Percentiles rank a stretch among this genome's conserved stretches.
These are phyloP conservation scores for Protomyces gravidus DNA, from an alignment of 1,139 yeast species.

Conservation along the genomic window DNA sequence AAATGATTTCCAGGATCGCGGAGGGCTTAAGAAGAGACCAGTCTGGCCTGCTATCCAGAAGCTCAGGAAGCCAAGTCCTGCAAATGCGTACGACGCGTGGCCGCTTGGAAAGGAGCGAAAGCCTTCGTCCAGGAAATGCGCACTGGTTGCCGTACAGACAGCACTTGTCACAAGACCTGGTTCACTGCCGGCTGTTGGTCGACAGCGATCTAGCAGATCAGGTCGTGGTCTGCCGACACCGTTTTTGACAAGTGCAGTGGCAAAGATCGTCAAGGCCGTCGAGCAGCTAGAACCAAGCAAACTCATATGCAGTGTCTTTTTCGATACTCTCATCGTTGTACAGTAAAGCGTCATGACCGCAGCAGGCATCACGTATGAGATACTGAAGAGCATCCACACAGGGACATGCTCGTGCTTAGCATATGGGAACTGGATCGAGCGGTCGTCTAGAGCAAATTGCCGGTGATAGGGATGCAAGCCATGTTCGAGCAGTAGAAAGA, in stretches of 20 bases:
- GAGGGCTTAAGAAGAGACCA: conserved; percentile 43
- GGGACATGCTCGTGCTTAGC: conserved; percentile 62
- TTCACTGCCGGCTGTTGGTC: conserved; percentile 43
- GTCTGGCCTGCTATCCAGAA: conserved; percentile 65
- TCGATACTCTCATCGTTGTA: conserved; percentile 38
- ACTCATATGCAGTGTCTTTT: conserved; percentile 49
- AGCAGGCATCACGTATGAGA: conserved; percentile 48
- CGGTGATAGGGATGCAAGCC: conserved; percentile 32
- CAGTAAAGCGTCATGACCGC: conserved; percentile 41
- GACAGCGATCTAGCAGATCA: conserved; percentile 69
- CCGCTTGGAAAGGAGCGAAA: conserved; percentile 71
- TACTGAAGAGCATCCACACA: conserved; percentile 41
- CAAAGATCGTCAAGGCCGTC: conserved; percentile 47
- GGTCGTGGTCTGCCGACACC: conserved; percentile 75
- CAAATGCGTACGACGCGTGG: conserved; percentile 52
- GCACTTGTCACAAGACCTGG: conserved; percentile 45
- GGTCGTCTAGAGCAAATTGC: conserved; percentile 57
- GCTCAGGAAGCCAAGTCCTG: conserved; percentile 59
- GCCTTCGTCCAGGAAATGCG: conserved; percentile 54
- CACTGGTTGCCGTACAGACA: conserved; percentile 44
- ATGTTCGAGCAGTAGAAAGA: conserved; percentile 26
- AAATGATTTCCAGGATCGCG: conserved; percentile 56
- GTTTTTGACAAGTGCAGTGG: conserved; percentile 63
- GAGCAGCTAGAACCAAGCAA: conserved; percentile 54
- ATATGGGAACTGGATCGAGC: conserved; percentile 66